phyloP scores from a whole-genome alignment of 163 green algal species.

The Scenedesmus sp. region DNA sequence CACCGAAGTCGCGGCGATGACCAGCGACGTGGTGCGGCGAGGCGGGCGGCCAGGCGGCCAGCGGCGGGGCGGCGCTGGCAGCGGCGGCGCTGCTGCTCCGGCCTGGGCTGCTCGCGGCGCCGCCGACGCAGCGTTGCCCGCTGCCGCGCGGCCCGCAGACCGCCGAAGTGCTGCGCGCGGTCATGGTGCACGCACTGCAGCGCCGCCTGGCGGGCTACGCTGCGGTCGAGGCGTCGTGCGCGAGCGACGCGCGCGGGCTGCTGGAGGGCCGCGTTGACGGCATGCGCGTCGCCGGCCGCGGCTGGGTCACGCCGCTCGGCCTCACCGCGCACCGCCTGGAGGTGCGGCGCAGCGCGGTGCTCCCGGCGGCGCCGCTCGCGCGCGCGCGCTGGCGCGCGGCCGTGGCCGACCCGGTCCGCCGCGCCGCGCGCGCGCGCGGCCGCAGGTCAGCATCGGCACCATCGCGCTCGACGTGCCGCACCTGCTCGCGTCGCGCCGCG shows the following conservation, averaged over 20 bases:
- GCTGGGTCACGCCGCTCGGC: conserved; percentile 35
- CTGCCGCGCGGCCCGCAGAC: conserved; percentile 4
- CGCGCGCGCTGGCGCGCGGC: not conserved
- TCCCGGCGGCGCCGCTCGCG: not conserved
- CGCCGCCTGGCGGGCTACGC: conserved; percentile 10
- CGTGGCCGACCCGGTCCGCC: too few relatives aligned
- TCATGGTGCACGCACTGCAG: conserved; percentile 13
- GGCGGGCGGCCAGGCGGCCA: too few relatives aligned
- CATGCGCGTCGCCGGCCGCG: conserved; percentile 14
- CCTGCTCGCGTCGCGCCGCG: conserved; percentile 12
- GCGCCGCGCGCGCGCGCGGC: too few relatives aligned
- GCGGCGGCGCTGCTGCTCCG: too few relatives aligned
- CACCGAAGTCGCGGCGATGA: too few relatives aligned
- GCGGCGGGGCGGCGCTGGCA: too few relatives aligned
- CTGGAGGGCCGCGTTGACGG: conserved; percentile 25
- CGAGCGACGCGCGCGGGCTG: conserved; percentile 21
- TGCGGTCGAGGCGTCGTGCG: conserved; percentile 1
- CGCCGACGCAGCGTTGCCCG: too few relatives aligned
- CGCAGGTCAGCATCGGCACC: conserved; percentile 18
- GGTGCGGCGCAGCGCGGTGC: not conserved
- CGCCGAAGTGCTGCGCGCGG: conserved; percentile 21
- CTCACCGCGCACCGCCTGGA: conserved; percentile 34
- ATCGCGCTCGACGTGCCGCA: conserved; percentile 20
- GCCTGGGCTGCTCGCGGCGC: too few relatives aligned
- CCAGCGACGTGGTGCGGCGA: too few relatives aligned